phyloP scores from a whole-genome alignment of 139 green algal species.

The Chlorella vulgaris region DNA sequence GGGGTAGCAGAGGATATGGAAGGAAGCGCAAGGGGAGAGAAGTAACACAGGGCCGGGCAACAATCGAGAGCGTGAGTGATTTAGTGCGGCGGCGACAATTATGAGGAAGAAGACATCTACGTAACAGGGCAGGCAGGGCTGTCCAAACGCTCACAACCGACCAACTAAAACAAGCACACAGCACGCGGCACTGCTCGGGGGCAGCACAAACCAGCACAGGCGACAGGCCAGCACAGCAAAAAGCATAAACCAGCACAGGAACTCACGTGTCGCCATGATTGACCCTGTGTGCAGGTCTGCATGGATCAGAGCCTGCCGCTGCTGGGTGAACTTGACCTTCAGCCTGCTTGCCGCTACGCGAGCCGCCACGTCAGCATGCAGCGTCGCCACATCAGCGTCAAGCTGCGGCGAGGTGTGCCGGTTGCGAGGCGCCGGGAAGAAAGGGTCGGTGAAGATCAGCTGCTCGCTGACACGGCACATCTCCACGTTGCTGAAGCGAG shows the following conservation, averaged over 20 bases:
- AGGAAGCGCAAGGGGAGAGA: no score
- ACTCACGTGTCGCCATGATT: slow-evolving; percentile 81
- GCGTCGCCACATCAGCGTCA: slow-evolving; percentile 67
- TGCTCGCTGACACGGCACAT: slow-evolving; percentile 95
- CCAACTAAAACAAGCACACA: no score
- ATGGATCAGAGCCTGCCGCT: slow-evolving; percentile 89
- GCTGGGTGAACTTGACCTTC: slow-evolving; percentile 82
- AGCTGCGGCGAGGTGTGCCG: slow-evolving; percentile 85
- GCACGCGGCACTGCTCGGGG: no score
- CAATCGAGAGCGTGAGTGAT: no score
- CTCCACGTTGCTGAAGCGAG: slow-evolving; percentile 78
- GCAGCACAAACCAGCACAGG: no score
- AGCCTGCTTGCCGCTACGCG: slow-evolving; percentile 73
- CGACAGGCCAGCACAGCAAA: no score
- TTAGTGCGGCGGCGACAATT: no score
- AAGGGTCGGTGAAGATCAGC: slow-evolving; percentile 94
- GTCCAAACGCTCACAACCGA: no score
- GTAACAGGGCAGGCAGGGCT: no score
- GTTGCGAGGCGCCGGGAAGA: slow-evolving; percentile 68
- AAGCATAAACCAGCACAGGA: not conserved
- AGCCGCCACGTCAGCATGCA: slow-evolving; percentile 72
- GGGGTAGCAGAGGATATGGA: no score
- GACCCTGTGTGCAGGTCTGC: slow-evolving; percentile 97
- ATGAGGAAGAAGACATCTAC: no score
- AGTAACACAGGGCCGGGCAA: no score